A percentile compares a stretch with the other conserved stretches of the same genome.
phyloP scores from a whole-genome alignment of 2,329 filamentous ascomycete species.

The Venturia carpophila region DNA sequence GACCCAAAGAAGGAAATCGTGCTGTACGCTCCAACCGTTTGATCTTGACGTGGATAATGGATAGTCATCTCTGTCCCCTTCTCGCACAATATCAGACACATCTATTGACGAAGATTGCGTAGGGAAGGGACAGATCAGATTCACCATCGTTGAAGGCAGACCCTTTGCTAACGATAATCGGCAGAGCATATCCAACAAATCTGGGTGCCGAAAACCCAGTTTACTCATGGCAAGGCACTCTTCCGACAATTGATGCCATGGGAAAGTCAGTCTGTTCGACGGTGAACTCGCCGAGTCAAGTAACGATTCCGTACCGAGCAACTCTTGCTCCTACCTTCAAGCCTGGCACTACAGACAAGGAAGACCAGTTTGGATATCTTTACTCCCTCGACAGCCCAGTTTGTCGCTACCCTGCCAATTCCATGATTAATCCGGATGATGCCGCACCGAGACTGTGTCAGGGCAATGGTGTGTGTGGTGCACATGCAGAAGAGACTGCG shows the following conservation, averaged over 20 bases:
- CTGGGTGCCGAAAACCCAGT: neutral
- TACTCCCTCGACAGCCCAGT: slow-evolving; percentile 1
- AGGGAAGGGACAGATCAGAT: too few species aligned
- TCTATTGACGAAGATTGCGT: neutral
- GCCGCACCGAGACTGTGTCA: slow-evolving; percentile 4
- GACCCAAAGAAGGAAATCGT: neutral
- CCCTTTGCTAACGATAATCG: neutral
- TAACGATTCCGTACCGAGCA: neutral
- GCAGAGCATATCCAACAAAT: slow-evolving; percentile 15
- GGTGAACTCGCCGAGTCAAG: neutral
- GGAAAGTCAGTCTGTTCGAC: slow-evolving; percentile 8
- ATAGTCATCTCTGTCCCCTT: too few species aligned
- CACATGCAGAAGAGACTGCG: neutral
- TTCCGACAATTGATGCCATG: slow-evolving; percentile 12
- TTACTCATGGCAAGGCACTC: slow-evolving; percentile 10
- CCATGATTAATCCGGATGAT: slow-evolving; percentile 5
- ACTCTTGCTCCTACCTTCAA: neutral
- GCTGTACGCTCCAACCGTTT: neutral
- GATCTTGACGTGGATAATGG: too few species aligned
- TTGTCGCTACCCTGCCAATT: neutral
- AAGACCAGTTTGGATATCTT: neutral
- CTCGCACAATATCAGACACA: neutral
- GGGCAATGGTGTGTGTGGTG: neutral
- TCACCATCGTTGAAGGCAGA: too few species aligned
- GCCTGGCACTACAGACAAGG: neutral